Base-by-base conservation (phyloP, 2,329 filamentous ascomycete species). In the Diaporthe aspalathi region DNA sequence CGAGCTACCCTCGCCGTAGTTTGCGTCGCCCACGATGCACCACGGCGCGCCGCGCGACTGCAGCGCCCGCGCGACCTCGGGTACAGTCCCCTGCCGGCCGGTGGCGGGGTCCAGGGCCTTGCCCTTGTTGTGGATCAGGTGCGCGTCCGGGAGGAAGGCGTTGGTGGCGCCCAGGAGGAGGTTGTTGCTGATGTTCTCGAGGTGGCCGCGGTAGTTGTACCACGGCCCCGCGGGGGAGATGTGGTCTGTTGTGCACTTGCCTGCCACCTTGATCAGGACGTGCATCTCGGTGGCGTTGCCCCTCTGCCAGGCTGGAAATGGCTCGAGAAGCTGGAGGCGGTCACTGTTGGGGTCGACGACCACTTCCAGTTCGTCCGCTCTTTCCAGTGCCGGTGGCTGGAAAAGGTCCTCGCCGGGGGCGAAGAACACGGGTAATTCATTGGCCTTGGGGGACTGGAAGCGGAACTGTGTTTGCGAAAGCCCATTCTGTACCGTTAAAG, bases 1-100 rank as follows among this genome's bases (percentile, higher is more conserved):
- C 70, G 93, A 95, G 77, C 88, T 91, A 74, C 94, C 93, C 83
- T 96, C 93, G 78, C 94, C 93, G 84, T 96, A 96, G 27, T 79
- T 83, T 40, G 74, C 73, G 22, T 82, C 80, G 1, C 77, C 80
- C 22, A 82, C 74, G 45, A 81, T 79, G 56, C 76, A 79, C 76
- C 78, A 82, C 3, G 74, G 70, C 2, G 75, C 67, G 7, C 77
- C 74, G 3, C 50, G 66, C 11, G 66, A 45, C 49, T 77, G 75
- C 49, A 79, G 53, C 16, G 72, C 68, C 24, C 76, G 76, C 6
- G 79, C 80, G 3, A 77, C 74, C 20, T 78, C 74, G 9, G 78
- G 79, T 0, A 81, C 73, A 0, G 75, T 68, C 6, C 77, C 75
- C 63, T 70, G 56, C 5, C 70, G 57, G 17, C 71, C 66, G 7